These are phyloP conservation scores for Nannizziopsis barbatae DNA, from an alignment of 2,329 filamentous ascomycete genomes.

Conservation along the genomic window DNA sequence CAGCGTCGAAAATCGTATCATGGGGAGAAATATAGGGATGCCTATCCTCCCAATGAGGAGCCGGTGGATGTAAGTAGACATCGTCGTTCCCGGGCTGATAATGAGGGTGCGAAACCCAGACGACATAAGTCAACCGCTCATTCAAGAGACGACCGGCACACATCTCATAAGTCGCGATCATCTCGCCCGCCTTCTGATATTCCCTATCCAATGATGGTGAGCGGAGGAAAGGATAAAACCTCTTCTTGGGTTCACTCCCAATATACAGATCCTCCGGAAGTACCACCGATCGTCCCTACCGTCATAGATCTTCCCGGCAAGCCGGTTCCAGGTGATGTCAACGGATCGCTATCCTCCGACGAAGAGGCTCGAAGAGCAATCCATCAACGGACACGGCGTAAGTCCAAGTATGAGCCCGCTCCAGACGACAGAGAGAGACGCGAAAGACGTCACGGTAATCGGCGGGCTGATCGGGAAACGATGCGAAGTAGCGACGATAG, in stretches of 20 bases:
- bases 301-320: conserved; percentile 33
- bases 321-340: conserved; percentile 21
- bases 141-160: conserved; percentile 25
- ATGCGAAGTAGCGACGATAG: conserved; percentile 33
- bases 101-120: conserved; percentile 24
- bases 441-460: conserved; percentile 23
- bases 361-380: conserved; percentile 32
- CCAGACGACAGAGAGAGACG: conserved; percentile 31
- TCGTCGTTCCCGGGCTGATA: conserved; percentile 25
- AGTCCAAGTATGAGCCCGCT: conserved; percentile 33
- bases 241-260: conserved; percentile 42
- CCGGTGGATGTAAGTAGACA: conserved; percentile 22
- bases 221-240: conserved; percentile 37
- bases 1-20: conserved; percentile 26
- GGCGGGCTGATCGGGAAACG: conserved; percentile 24
- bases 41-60: conserved; percentile 22
- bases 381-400: conserved; percentile 30
- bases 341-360: conserved; percentile 33
- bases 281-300: conserved; percentile 37
- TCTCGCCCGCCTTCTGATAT: conserved; percentile 16
- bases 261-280: conserved; percentile 38
- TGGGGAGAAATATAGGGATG: conserved; percentile 22
- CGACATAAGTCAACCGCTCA: conserved; percentile 29
- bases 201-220: conserved; percentile 23
- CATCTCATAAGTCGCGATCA: conserved; percentile 22